These are phyloP conservation scores for Colletotrichum paranaense DNA, from an alignment of 2,329 filamentous ascomycete species.

Conservation along the genomic window DNA sequence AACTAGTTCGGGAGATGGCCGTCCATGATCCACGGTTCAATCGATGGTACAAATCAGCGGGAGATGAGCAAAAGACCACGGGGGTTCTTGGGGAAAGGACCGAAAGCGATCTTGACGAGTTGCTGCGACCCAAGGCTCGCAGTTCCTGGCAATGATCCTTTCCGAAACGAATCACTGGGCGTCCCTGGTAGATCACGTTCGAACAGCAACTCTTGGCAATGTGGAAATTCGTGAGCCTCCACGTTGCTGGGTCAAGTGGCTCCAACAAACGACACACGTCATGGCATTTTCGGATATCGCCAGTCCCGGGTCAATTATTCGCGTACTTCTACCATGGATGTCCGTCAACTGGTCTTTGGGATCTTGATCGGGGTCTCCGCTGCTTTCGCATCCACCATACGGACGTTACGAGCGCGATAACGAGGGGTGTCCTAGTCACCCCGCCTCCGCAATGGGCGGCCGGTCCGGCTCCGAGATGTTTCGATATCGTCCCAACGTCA, in stretches of 20 bases:
- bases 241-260: background rate
- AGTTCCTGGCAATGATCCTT: background rate
- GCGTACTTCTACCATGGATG: background rate
- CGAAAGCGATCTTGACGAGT: background rate
- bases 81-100: background rate
- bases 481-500: conserved; percentile 6
- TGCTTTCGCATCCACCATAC: background rate
- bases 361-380: background rate
- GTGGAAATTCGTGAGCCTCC: background rate
- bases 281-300: background rate
- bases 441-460: background rate
- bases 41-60: background rate
- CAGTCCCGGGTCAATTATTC: background rate
- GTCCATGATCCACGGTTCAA: background rate
- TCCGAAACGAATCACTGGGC: background rate
- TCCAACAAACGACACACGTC: conserved; percentile 11
- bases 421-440: background rate
- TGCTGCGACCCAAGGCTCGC: background rate
- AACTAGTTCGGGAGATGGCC: background rate
- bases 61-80: conserved; percentile 1
- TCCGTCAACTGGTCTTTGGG: conserved; percentile 1
- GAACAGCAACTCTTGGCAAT: conserved; percentile 19
- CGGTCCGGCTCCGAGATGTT: conserved; percentile 2
- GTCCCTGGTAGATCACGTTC: conserved; percentile 18
- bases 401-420: background rate